Conservation (phyloP, 768 basidiomycete species). For the Pleurotus djamor region DNA sequence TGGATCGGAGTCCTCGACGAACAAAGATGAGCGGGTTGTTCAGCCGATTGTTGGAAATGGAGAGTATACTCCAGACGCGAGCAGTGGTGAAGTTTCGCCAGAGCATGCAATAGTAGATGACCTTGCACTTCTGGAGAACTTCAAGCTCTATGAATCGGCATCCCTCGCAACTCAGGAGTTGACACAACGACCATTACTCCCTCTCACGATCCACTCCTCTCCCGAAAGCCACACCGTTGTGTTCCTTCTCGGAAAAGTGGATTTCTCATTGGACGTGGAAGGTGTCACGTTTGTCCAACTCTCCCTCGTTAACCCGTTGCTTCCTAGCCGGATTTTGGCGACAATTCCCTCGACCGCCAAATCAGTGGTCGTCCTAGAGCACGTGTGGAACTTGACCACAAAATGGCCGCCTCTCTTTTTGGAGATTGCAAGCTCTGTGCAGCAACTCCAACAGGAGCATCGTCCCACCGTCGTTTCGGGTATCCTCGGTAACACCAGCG, state of each 20-base stretch:
- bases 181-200: conserved; percentile 57
- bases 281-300: conserved; percentile 65
- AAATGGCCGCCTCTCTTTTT: conserved; percentile 90
- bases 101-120: conserved; percentile 18
- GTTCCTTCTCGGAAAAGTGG: conserved; percentile 61
- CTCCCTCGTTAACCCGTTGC: conserved; percentile 71
- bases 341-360: conserved; percentile 61
- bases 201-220: conserved; percentile 51
- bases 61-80: not conserved
- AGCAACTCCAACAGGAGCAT: conserved; percentile 46
- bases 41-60: no score
- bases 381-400: conserved; percentile 69
- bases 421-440: conserved; percentile 73
- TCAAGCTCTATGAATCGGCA: conserved; percentile 66
- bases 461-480: conserved; percentile 61
- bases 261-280: conserved; percentile 42
- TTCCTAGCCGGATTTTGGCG: conserved; percentile 49
- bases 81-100: conserved; percentile 3
- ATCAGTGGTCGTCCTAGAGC: conserved; percentile 81
- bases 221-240: conserved; percentile 63
- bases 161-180: conserved; percentile 63
- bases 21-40: no score
- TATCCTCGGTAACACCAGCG: conserved; percentile 48
- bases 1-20: conserved; percentile 28
- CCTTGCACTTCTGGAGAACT: conserved; percentile 27